Percentiles rank a stretch among this genome's conserved stretches.
Conservation (phyloP, 768 basidiomycete genomes). For the Pleurotus citrinopileatus region DNA sequence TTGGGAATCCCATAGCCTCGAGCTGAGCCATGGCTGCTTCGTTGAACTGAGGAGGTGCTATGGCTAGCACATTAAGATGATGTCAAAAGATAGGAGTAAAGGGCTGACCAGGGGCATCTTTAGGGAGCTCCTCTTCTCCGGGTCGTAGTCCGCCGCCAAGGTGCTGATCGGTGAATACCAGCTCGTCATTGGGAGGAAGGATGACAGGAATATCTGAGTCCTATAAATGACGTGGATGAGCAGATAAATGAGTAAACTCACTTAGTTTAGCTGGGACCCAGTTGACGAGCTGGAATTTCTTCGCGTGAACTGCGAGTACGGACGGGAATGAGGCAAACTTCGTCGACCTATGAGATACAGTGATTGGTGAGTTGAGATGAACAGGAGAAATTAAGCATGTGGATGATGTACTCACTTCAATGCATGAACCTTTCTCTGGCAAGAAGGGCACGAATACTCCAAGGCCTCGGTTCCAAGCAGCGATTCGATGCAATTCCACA, state of each 20-base stretch:
- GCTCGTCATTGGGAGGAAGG: slow-evolving; percentile 53
- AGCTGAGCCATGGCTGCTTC: slow-evolving; percentile 71
- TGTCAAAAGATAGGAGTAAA: not conserved
- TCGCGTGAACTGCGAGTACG: slow-evolving; percentile 84
- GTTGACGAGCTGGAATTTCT: slow-evolving; percentile 92
- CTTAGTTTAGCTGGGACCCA: slow-evolving; percentile 97
- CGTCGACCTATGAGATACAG: slow-evolving; percentile 55
- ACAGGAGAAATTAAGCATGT: not conserved
- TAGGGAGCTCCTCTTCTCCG: slow-evolving; percentile 67
- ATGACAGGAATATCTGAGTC: slow-evolving; percentile 81
- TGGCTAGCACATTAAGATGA: slow-evolving; percentile 14
- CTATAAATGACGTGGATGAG: not conserved
- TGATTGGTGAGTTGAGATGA: not conserved
- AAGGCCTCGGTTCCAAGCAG: slow-evolving; percentile 60
- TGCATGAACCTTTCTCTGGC: slow-evolving; percentile 65
- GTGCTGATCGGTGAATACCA: slow-evolving; percentile 59
- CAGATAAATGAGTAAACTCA: slow-evolving; percentile 33
- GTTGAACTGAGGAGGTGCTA: slow-evolving; percentile 64
- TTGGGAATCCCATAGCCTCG: slow-evolving; percentile 90
- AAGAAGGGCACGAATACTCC: slow-evolving; percentile 81
- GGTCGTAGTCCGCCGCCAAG: slow-evolving; percentile 69
- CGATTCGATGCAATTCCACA: slow-evolving; percentile 60
- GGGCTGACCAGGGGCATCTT: slow-evolving; percentile 38
- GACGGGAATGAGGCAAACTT: slow-evolving; percentile 87
- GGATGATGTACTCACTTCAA: slow-evolving; percentile 53